A percentile compares a stretch with the other conserved stretches of the same genome.
Evolutionary conservation across 2,329 filamentous ascomycete species (phyloP).

Genomic region (Penicillium hesseltinei): DNA sequence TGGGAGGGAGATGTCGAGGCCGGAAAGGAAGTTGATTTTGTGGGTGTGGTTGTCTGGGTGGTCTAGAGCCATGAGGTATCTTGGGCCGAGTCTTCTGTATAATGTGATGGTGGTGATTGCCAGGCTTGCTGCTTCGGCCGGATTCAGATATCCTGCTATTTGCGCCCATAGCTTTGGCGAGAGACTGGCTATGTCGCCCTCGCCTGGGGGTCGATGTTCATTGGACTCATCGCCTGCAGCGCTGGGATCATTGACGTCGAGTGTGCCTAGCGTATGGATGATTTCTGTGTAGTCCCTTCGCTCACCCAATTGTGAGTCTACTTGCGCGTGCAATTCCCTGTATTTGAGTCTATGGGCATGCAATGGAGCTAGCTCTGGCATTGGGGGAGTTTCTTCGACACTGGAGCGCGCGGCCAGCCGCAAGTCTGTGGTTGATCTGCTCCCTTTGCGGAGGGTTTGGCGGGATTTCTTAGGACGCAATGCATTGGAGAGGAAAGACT

Average conservation of each 20-base stretch:
- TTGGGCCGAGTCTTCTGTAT: constrained; percentile 42
- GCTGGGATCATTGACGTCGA: constrained; percentile 29
- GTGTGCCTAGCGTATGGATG: constrained; percentile 35
- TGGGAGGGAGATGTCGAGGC: constrained; percentile 53
- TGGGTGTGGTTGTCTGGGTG: constrained; percentile 46
- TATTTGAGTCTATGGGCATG: constrained; percentile 38
- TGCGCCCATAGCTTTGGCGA: constrained; percentile 47
- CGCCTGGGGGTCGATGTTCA: constrained; percentile 34
- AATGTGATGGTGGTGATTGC: constrained; percentile 51
- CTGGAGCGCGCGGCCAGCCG: constrained; percentile 23
- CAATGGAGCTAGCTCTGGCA: constrained; percentile 35
- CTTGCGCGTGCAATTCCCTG: constrained; percentile 23
- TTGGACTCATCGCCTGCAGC: constrained; percentile 14
- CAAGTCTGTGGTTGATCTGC: constrained; percentile 31
- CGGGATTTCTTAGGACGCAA: constrained; percentile 39
- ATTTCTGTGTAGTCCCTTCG: constrained; percentile 38
- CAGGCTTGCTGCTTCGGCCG: constrained; percentile 50
- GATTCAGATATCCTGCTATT: constrained; percentile 44
- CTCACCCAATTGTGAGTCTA: constrained; percentile 40
- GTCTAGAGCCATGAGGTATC: constrained; percentile 42
- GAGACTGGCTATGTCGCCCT: constrained; percentile 47
- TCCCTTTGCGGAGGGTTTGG: constrained; percentile 36
- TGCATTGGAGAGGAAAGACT: constrained; percentile 30
- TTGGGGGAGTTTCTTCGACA: constrained; percentile 28
- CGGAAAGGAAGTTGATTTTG: constrained; percentile 52